Percentiles rank a stretch among this genome's conserved stretches.
Evolutionary conservation across 2,329 filamentous ascomycete species (phyloP).

Genomic region (Pseudofabraea citricarpa): DNA sequence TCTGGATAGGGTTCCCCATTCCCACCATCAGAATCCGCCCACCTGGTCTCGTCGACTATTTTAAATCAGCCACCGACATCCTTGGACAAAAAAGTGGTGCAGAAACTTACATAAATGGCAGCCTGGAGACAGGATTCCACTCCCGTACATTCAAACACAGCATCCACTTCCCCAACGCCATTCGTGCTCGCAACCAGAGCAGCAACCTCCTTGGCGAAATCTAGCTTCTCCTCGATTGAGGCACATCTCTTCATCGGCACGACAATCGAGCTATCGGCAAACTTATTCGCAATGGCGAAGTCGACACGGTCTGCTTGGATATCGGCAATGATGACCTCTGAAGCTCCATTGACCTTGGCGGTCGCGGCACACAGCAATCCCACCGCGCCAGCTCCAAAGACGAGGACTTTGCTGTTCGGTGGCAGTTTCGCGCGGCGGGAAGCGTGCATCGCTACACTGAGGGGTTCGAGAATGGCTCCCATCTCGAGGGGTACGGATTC

Average conservation of each 20-base stretch:
- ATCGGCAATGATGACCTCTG: slow-evolving; percentile 88
- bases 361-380: slow-evolving; percentile 51
- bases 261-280: slow-evolving; percentile 25
- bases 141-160: slow-evolving; percentile 62
- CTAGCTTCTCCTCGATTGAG: slow-evolving; percentile 25
- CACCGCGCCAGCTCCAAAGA: slow-evolving; percentile 92
- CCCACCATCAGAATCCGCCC: slow-evolving; percentile 71
- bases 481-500: slow-evolving; percentile 74
- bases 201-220: slow-evolving; percentile 30
- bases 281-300: slow-evolving; percentile 54
- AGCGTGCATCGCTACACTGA: slow-evolving; percentile 84
- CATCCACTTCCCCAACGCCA: slow-evolving; percentile 53
- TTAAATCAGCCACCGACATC: neutral
- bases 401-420: slow-evolving; percentile 77
- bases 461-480: slow-evolving; percentile 84
- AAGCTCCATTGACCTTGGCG: slow-evolving; percentile 68
- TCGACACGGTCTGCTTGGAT: slow-evolving; percentile 82
- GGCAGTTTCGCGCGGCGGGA: slow-evolving; percentile 75
- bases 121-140: slow-evolving; percentile 52
- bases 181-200: slow-evolving; percentile 42
- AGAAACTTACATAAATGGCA: slow-evolving; percentile 42
- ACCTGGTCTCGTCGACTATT: slow-evolving; percentile 55
- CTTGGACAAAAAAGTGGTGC: no score
- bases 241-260: slow-evolving; percentile 26
- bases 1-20: slow-evolving; percentile 74